Base-by-base conservation (phyloP, 768 basidiomycete species). In the Mycena crocata region DNA sequence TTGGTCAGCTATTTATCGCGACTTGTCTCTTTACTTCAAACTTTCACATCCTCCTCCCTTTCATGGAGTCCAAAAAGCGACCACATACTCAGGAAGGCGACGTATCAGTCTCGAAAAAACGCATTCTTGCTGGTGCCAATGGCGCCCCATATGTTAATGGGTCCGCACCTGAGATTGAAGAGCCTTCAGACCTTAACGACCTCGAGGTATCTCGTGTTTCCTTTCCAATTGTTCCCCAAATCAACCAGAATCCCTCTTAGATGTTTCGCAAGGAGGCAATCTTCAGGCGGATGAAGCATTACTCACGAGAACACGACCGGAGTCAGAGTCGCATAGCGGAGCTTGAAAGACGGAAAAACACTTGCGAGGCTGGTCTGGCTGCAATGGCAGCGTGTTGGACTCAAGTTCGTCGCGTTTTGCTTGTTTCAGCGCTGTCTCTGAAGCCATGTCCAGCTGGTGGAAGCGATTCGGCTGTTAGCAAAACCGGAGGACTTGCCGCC, bases 211-310 rank as follows among this genome's bases (percentile, higher is more conserved):
- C 67, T 63, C 72, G 56, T 58, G 71, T 61, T 69, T 57, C 52
- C 56, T 39, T 65, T 62, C 61, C 60, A 39, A 49, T 42, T 13
- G 58, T n/a, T 26, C 55, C 46, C 40, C 14, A 24, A 50, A 31
- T 67, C 69, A 71, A 51, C 55, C 66, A 66, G 60, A 57, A 59
- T 71, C 35, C 60, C 48, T 64, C 69, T 28, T 69, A 95, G 93
- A 81, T 86, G n/a, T 95, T 93, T 77, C 88, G 92, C 67, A 95
- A 95, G 77, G 93, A 93, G 72, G 94, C 94, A 45, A 89, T 95
- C 54, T 95, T 89, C 77, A 86, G 94, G 42, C 84, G 92, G 64
- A 94, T 95, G 93, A 89, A 84, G 73, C 88, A 94, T 72, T 94
- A 95, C 77, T 87, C 89, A 60, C 86, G 92, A 66, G 90, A 93